Evolutionary conservation across 2,329 filamentous ascomycete species (phyloP).

Genomic region (Microsporum canis): DNA sequence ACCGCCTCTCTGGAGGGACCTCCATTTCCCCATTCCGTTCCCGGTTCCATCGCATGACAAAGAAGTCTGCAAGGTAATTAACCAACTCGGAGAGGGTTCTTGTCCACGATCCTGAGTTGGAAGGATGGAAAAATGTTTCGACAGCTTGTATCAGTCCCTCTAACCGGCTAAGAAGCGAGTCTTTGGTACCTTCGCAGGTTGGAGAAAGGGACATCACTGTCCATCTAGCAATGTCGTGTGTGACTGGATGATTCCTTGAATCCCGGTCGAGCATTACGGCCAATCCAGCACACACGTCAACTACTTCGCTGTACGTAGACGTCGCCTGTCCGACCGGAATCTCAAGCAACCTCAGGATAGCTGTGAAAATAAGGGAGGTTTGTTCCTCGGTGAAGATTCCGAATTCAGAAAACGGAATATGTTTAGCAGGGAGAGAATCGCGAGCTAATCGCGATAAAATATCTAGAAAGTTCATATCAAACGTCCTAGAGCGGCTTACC

Average conservation of each 20-base stretch:
- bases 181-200: slow-evolving; percentile 60
- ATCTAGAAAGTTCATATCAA: slow-evolving; percentile 81
- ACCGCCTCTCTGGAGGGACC: slow-evolving; percentile 63
- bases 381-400: slow-evolving; percentile 90
- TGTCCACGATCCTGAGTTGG: slow-evolving; percentile 88
- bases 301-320: slow-evolving; percentile 69
- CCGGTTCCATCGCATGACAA: slow-evolving; percentile 94
- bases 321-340: slow-evolving; percentile 95
- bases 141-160: slow-evolving; percentile 89
- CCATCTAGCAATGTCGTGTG: slow-evolving; percentile 86
- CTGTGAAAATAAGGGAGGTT: slow-evolving; percentile 84
- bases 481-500: slow-evolving; percentile 74
- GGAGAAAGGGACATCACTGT: slow-evolving; percentile 89
- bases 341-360: slow-evolving; percentile 76
- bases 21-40: slow-evolving; percentile 89
- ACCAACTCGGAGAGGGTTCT: slow-evolving; percentile 80
- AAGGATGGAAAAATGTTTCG: slow-evolving; percentile 97
- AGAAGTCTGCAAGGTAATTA: slow-evolving; percentile 87
- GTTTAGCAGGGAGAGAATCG: slow-evolving; percentile 62
- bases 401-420: slow-evolving; percentile 71
- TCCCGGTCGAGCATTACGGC: slow-evolving; percentile 85
- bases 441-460: slow-evolving; percentile 76
- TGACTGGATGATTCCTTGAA: slow-evolving; percentile 79
- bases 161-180: slow-evolving; percentile 71
- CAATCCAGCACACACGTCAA: slow-evolving; percentile 73